A percentile compares a stretch with the other conserved stretches of the same genome.
Evolutionary conservation across 2,329 filamentous ascomycete species (phyloP).

Genomic region (Plenodomus tracheiphilus): DNA sequence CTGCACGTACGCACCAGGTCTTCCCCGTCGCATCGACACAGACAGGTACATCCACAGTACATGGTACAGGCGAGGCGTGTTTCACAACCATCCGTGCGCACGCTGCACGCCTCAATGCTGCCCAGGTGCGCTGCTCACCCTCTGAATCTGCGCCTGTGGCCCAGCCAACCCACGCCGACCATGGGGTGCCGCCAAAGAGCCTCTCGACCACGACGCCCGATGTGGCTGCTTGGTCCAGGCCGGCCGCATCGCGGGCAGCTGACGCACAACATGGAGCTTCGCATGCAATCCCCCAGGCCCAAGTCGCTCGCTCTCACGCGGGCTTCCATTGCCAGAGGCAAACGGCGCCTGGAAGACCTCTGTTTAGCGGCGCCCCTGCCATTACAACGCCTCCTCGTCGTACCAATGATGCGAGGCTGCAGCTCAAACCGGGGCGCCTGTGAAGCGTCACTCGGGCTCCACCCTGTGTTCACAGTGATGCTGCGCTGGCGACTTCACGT

Average conservation of each 20-base stretch:
- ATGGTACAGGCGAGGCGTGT: slow-evolving; percentile 32
- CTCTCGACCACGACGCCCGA: background rate
- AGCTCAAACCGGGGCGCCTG: slow-evolving; percentile 16
- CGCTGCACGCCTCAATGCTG: slow-evolving; percentile 8
- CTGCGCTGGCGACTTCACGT: slow-evolving; percentile 32
- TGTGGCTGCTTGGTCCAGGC: background rate
- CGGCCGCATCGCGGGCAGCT: background rate
- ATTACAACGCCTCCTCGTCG: slow-evolving; percentile 18
- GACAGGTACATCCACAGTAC: too few species aligned
- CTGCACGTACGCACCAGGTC: too few species aligned
- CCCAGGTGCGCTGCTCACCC: background rate
- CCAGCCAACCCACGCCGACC: slow-evolving; percentile 20
- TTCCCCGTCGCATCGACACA: too few species aligned
- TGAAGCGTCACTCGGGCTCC: slow-evolving; percentile 7
- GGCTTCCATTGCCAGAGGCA: slow-evolving; percentile 1
- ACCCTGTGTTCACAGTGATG: slow-evolving; percentile 23
- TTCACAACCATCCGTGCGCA: slow-evolving; percentile 31
- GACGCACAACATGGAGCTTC: slow-evolving; percentile 7
- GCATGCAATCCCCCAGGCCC: slow-evolving; percentile 1
- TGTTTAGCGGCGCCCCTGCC: slow-evolving; percentile 20
- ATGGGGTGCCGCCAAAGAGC: slow-evolving; percentile 9
- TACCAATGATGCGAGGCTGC: slow-evolving; percentile 19
- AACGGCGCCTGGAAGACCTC: slow-evolving; percentile 7
- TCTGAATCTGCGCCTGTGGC: background rate
- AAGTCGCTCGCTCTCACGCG: slow-evolving; percentile 5